Evolutionary conservation across 345 rosid species (phyloP).

Genomic region (Brassica nigra): DNA sequence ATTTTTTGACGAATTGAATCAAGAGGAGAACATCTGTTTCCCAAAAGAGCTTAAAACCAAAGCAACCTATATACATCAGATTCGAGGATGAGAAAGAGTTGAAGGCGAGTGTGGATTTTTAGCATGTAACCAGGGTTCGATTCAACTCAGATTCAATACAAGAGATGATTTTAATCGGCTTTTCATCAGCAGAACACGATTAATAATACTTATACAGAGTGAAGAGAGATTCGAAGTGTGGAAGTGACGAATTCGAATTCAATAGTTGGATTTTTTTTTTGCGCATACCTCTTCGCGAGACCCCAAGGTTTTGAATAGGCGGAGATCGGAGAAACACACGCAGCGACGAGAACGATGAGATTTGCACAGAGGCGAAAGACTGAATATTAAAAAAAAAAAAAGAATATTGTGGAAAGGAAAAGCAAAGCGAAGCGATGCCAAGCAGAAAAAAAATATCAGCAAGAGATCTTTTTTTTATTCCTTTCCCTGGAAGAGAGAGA

Average conservation of each 20-base stretch:
- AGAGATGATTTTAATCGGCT: not conserved
- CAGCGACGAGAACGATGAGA: conserved; percentile 39
- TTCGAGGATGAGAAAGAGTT: not conserved
- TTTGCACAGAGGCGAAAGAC: conserved; percentile 11
- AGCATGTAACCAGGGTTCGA: conserved; percentile 7
- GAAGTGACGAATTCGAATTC: conserved; percentile 24
- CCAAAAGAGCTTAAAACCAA: not conserved
- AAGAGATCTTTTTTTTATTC: not conserved
- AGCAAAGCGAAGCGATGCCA: conserved; percentile 14
- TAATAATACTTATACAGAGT: not conserved
- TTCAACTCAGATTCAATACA: conserved; percentile 26
- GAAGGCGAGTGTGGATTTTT: not conserved
- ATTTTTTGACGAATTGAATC: not conserved
- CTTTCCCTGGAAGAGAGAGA: conserved; percentile 26
- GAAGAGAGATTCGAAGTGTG: conserved; percentile 13
- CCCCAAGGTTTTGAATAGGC: conserved; percentile 1
- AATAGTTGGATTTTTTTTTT: not conserved
- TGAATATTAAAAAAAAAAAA: not conserved
- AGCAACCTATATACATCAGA: not conserved
- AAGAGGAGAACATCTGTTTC: conserved; percentile 34
- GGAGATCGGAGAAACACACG: conserved; percentile 4
- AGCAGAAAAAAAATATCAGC: conserved; percentile 40
- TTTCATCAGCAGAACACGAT: not conserved
- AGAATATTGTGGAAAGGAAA: conserved; percentile 15
- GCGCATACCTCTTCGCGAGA: conserved; percentile 21